Percentiles rank a stretch among this genome's conserved stretches.
phyloP scores from a whole-genome alignment of 2,329 filamentous ascomycete species.

The Neophaeococcomyces mojaviensis region DNA sequence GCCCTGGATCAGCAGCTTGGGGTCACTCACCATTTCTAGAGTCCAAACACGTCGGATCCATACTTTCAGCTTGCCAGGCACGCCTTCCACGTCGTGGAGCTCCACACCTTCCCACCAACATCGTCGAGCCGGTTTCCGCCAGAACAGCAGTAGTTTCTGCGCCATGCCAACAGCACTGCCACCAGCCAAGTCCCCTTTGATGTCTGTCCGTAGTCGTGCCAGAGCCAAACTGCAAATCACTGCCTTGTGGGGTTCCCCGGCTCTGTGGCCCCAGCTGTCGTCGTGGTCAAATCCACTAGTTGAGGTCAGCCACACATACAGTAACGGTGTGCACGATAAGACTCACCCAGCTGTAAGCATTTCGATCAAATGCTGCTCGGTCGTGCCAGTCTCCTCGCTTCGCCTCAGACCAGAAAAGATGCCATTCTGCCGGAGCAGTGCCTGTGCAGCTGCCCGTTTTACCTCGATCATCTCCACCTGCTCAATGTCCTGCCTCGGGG shows the following conservation, averaged over 20 bases:
- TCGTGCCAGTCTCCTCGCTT: conserved; percentile 92
- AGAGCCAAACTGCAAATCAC: conserved; percentile 95
- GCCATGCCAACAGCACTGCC: conserved; percentile 88
- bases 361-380: conserved; percentile 96
- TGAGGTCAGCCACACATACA: conserved; percentile 11
- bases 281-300: conserved; percentile 89
- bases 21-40: conserved; percentile 70
- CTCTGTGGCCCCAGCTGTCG: conserved; percentile 90
- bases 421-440: conserved; percentile 80
- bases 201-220: conserved; percentile 85
- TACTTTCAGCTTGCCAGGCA: conserved; percentile 87
- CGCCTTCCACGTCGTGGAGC: conserved; percentile 77
- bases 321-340: not conserved
- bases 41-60: conserved; percentile 99
- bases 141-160: conserved; percentile 94
- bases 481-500: conserved; percentile 73
- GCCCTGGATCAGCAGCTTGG: not conserved
- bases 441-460: conserved; percentile 81
- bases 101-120: conserved; percentile 99
- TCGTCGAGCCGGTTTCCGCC: conserved; percentile 89
- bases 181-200: conserved; percentile 67
- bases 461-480: conserved; percentile 91
- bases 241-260: conserved; percentile 96
- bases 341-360: conserved; percentile 96
- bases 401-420: conserved; percentile 94